Conservation (phyloP, 129 eudicot species). For the Flaveria ramosissima region DNA sequence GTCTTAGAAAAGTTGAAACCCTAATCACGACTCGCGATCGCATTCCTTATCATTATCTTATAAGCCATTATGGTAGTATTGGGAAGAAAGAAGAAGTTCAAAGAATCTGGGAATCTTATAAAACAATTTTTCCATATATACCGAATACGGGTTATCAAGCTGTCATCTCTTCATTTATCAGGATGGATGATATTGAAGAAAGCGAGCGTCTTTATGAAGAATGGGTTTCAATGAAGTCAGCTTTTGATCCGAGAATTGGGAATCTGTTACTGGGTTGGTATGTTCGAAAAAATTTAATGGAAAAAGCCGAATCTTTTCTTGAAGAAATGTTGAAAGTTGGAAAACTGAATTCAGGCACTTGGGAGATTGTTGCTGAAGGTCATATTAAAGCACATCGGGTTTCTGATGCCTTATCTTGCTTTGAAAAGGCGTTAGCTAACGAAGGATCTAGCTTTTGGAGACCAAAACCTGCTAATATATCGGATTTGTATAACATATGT, state of each 20-base stretch:
- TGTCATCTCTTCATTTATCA: slow-evolving; percentile 61
- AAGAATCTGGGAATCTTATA: slow-evolving; percentile 70
- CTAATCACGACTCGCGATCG: slow-evolving; percentile 66
- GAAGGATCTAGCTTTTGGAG: slow-evolving; percentile 72
- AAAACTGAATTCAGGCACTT: slow-evolving; percentile 65
- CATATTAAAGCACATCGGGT: slow-evolving; percentile 50
- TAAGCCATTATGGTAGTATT: slow-evolving; percentile 62
- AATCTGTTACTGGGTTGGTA: slow-evolving; percentile 74
- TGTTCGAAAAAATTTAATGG: slow-evolving; percentile 45
- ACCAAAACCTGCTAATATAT: slow-evolving; percentile 56
- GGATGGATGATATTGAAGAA: slow-evolving; percentile 68
- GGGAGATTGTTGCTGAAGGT: slow-evolving; percentile 84
- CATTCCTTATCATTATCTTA: slow-evolving; percentile 70
- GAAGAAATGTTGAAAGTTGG: slow-evolving; percentile 65
- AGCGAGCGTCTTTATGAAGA: slow-evolving; percentile 73
- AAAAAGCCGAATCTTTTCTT: slow-evolving; percentile 62
- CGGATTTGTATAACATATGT: slow-evolving; percentile 45
- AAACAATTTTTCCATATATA: slow-evolving; percentile 50
- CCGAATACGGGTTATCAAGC: slow-evolving; percentile 75
- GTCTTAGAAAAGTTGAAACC: slow-evolving; percentile 61
- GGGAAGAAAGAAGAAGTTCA: slow-evolving; percentile 71
- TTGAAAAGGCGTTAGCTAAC: slow-evolving; percentile 51
- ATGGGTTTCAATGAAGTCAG: slow-evolving; percentile 60
- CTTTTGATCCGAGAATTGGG: slow-evolving; percentile 66
- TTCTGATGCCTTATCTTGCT: slow-evolving; percentile 62